These are phyloP conservation scores for Septoria linicola DNA, from an alignment of 2,329 filamentous ascomycete species.

Conservation along the genomic window DNA sequence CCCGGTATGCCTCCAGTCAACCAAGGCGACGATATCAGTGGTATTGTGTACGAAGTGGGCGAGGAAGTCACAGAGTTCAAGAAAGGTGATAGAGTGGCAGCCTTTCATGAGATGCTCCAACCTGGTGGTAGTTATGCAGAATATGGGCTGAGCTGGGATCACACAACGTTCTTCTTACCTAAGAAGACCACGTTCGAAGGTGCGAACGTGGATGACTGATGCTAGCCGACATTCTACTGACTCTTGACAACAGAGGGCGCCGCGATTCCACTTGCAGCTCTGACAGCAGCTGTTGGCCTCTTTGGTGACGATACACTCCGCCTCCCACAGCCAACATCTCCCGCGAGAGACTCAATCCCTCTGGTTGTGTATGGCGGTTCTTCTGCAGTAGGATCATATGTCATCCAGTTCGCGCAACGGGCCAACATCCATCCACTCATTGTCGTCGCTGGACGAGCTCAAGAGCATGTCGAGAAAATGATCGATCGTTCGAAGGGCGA, in stretches of 20 bases:
- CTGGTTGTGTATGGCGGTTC: constrained; percentile 53
- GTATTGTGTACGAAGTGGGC: constrained; percentile 55
- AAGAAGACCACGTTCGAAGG: constrained; percentile 53
- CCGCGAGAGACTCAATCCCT: constrained; percentile 33
- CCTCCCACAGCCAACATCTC: constrained; percentile 44
- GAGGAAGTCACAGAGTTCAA: constrained; percentile 58
- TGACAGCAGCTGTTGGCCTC: constrained; percentile 49
- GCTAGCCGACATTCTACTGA: background rate
- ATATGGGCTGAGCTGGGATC: constrained; percentile 57
- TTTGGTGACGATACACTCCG: constrained; percentile 41
- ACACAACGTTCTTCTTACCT: constrained; percentile 59
- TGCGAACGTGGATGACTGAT: constrained; percentile 20
- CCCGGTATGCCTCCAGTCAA: constrained; percentile 24
- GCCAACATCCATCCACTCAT: constrained; percentile 62
- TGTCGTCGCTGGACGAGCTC: constrained; percentile 56
- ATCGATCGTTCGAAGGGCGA: constrained; percentile 58
- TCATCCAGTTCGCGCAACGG: constrained; percentile 54
- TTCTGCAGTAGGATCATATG: constrained; percentile 59
- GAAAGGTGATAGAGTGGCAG: constrained; percentile 58
- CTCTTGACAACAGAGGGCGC: constrained; percentile 40
- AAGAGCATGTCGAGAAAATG: constrained; percentile 52
- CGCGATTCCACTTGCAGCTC: constrained; percentile 47
- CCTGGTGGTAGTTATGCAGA: constrained; percentile 59
- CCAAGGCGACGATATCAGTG: constrained; percentile 40
- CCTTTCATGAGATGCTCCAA: constrained; percentile 54